Conservation (phyloP, 139 green algal genomes). For the Pseudopediastrum boryanum region DNA sequence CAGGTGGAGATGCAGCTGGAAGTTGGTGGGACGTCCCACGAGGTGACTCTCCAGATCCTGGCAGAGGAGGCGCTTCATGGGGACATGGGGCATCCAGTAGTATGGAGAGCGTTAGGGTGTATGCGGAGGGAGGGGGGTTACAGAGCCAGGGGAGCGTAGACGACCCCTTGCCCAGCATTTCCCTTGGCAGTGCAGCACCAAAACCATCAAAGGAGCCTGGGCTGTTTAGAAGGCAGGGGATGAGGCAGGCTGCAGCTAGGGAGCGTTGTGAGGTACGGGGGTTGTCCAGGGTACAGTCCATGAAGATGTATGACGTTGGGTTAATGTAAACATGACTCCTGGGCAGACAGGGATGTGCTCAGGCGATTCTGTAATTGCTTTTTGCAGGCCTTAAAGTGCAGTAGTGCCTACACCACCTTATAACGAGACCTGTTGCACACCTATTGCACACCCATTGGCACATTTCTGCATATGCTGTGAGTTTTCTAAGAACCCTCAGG, state of each 20-base stretch:
- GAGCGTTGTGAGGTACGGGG: slow-evolving; percentile 25
- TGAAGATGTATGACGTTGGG: too few relatives aligned
- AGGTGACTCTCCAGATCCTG: too few relatives aligned
- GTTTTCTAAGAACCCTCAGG: too few relatives aligned
- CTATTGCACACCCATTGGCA: too few relatives aligned
- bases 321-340: too few relatives aligned
- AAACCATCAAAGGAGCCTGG: background rate
- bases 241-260: slow-evolving; percentile 18
- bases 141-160: slow-evolving; percentile 21
- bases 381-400: background rate
- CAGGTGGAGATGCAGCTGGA: background rate
- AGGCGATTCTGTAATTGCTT: too few relatives aligned
- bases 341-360: too few relatives aligned
- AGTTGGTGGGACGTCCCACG: background rate
- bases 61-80: background rate
- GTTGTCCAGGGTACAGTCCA: too few relatives aligned
- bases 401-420: background rate
- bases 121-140: slow-evolving; percentile 23
- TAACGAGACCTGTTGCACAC: background rate
- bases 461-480: too few relatives aligned
- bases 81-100: background rate
- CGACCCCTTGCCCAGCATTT: slow-evolving; percentile 6
- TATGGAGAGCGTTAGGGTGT: slow-evolving; percentile 17
- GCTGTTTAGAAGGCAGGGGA: background rate
- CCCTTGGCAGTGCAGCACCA: slow-evolving; percentile 21